A percentile compares a stretch with the other conserved stretches of the same genome.
phyloP scores from a whole-genome alignment of 2,329 filamentous ascomycete genomes.

The Claviceps capensis region DNA sequence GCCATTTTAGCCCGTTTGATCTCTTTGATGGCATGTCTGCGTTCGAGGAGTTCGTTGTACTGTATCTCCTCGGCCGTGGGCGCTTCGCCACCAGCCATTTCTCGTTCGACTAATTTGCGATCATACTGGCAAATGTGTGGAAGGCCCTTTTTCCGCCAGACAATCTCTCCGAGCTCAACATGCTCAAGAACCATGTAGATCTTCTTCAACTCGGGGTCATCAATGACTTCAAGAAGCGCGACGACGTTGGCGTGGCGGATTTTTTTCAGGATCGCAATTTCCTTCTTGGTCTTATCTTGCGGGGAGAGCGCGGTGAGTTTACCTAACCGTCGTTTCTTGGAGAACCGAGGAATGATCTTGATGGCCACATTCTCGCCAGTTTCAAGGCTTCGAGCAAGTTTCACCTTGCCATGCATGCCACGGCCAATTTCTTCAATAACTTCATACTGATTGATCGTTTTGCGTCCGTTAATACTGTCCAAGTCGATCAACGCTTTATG shows the following conservation, averaged over 20 bases:
- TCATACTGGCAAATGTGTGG: conserved; percentile 75
- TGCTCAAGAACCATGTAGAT: conserved; percentile 97
- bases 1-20: conserved; percentile 42
- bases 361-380: conserved; percentile 78
- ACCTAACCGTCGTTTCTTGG: conserved; percentile 83
- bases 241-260: conserved; percentile 96
- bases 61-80: conserved; percentile 46
- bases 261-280: conserved; percentile 97
- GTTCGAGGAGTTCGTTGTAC: conserved; percentile 44
- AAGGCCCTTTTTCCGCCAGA: conserved; percentile 82
- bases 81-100: conserved; percentile 47
- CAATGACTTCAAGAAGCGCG: conserved; percentile 88
- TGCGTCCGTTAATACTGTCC: conserved; percentile 78
- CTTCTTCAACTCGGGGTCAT: conserved; percentile 90
- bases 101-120: conserved; percentile 63
- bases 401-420: conserved; percentile 95
- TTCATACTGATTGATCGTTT: conserved; percentile 95
- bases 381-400: conserved; percentile 70
- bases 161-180: conserved; percentile 84
- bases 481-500: conserved; percentile 86
- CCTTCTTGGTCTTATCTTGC: conserved; percentile 76
- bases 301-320: conserved; percentile 54
- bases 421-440: conserved; percentile 92
- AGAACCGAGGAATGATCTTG: conserved; percentile 95
- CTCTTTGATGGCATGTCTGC: conserved; percentile 43